These are phyloP conservation scores for Leavenworthia alabamica DNA, from an alignment of 345 rosid genomes.

Conservation along the genomic window DNA sequence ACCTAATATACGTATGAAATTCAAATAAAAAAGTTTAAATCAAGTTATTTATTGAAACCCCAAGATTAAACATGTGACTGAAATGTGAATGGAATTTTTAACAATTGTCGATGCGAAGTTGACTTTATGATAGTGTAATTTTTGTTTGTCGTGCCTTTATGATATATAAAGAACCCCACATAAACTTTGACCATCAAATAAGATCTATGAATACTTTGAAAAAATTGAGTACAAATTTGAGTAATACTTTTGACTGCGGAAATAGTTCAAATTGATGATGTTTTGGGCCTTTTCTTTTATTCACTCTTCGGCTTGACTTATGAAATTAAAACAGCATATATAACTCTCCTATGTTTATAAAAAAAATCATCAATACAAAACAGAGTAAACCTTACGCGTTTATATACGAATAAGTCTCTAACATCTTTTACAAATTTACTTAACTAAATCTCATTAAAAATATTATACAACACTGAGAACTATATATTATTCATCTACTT, in stretches of 20 bases:
- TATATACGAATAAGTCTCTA: background rate
- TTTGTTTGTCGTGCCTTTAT: background rate
- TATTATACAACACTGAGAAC: background rate
- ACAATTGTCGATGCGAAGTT: background rate
- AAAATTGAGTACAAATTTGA: background rate
- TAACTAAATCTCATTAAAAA: background rate
- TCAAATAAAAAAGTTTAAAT: background rate
- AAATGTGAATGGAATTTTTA: constrained; percentile 16
- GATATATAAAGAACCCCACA: constrained; percentile 2
- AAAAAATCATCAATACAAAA: background rate
- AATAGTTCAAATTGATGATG: constrained; percentile 2
- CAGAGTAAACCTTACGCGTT: background rate
- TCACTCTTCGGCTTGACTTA: background rate
- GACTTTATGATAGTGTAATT: background rate
- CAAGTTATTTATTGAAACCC: background rate
- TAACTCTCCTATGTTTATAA: background rate
- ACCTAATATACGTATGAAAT: background rate
- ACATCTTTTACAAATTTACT: constrained; percentile 5
- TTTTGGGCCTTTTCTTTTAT: background rate
- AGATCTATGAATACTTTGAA: background rate
- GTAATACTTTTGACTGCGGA: background rate
- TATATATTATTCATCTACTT: background rate
- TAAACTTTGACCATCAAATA: constrained; percentile 13
- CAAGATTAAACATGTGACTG: background rate
- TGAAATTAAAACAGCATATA: constrained; percentile 1